Evolutionary conservation across 768 basidiomycete species (phyloP), one percentile per base, ranked within the genome.

Genomic region (Suillus luteus): DNA sequence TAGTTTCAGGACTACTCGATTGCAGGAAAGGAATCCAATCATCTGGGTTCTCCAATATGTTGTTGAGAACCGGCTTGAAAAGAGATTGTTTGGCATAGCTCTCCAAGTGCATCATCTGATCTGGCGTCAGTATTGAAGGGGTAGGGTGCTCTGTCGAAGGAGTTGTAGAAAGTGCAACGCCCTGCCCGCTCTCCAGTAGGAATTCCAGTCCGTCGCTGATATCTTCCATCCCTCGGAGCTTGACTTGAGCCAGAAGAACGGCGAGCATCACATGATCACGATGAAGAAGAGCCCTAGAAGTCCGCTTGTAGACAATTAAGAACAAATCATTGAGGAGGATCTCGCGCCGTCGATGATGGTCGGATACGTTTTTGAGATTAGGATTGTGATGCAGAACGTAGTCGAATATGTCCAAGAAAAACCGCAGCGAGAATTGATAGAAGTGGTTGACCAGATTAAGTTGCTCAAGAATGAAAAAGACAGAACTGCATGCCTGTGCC

Each of bases 391-490:
- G 90, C 9, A 99, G 85, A 63, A 96, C 88, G 69, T 91, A 93
- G 78, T 99, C 94, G 78, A 99, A 99, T 72, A 98, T 96, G 74
- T 97, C 96, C 64, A 99, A 85, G 91, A 99, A 99, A 84, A 96
- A 98, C 35, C 83, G 90, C 54, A 99, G 84, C 2, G 97, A 99
- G 82, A 99, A 99, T 75, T 98, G 94, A 73, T 99, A 99, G 81
- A 99, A 99, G 77, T 97, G 96, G 72, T 96, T 94, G 80, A 98
- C 86, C 60, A 91, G 83, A 73, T 93, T 91, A 58, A 99, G 84
- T 71, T 98, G 95, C 71, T 99, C 96, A 69, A 99, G 81, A 64
- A 96, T 91, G 79, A 99, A 99, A 86, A 93, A 99, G 49, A 98
- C 89, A 1, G 94, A 88, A 73, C 95, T 96, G 83, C 96, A 97